phyloP scores from a whole-genome alignment of 495 filamentous ascomycete genomes.

The Acidomyces sp. region DNA sequence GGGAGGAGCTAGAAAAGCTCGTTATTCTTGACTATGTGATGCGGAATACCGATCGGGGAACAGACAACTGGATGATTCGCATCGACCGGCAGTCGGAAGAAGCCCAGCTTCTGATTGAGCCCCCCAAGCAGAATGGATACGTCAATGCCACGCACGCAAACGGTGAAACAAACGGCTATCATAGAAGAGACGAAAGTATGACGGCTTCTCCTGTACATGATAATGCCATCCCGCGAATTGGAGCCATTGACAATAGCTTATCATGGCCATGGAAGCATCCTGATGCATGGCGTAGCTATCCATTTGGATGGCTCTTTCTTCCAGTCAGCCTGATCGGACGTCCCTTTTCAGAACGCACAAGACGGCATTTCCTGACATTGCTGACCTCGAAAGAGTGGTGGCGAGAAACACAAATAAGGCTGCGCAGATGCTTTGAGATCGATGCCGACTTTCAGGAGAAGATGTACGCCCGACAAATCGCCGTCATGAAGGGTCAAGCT shows the following conservation, averaged over 20 bases:
- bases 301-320: slow-evolving; percentile 96
- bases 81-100: slow-evolving; percentile 73
- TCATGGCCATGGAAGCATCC: slow-evolving; percentile 99
- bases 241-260: slow-evolving; percentile 93
- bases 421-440: slow-evolving; percentile 73
- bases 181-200: slow-evolving; percentile 74
- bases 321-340: slow-evolving; percentile 92
- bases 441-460: slow-evolving; percentile 94
- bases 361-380: slow-evolving; percentile 85
- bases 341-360: slow-evolving; percentile 83
- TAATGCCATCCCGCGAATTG: slow-evolving; percentile 47
- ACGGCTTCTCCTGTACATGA: slow-evolving; percentile 42
- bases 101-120: slow-evolving; percentile 75
- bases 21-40: slow-evolving; percentile 99
- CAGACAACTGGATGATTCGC: slow-evolving; percentile 99
- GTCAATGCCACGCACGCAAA: slow-evolving; percentile 30
- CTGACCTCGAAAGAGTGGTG: slow-evolving; percentile 92
- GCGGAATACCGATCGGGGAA: slow-evolving; percentile 91
- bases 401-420: slow-evolving; percentile 78
- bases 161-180: slow-evolving; percentile 33
- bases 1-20: slow-evolving; percentile 91
- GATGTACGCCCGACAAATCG: slow-evolving; percentile 94
- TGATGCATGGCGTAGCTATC: slow-evolving; percentile 89
- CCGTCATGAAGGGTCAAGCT: slow-evolving; percentile 97
- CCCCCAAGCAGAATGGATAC: slow-evolving; percentile 49